These are phyloP conservation scores for Psilocybe cubensis DNA, from an alignment of 768 basidiomycete genomes.

Conservation along the genomic window DNA sequence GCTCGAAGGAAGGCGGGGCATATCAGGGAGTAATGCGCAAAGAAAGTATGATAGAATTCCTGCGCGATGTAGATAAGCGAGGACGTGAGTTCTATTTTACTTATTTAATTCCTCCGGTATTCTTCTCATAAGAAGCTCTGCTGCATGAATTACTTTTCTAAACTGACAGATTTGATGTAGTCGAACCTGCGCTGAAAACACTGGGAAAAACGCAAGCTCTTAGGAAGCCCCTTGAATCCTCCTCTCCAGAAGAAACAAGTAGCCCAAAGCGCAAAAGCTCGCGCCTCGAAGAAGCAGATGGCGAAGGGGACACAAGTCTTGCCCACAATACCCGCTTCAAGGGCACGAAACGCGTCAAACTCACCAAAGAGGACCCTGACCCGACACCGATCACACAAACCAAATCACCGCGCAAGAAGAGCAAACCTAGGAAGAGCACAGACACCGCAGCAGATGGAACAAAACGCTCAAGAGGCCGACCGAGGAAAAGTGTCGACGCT, in stretches of 20 bases:
- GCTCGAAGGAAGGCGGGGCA: slow-evolving; percentile 10
- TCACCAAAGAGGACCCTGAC: slow-evolving; percentile 12
- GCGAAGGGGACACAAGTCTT: slow-evolving; percentile 16
- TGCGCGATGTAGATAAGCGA: slow-evolving; percentile 22
- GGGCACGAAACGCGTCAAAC: slow-evolving; percentile 28
- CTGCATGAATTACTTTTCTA: neutral
- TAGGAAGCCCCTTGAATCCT: slow-evolving; percentile 1
- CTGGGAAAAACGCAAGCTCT: neutral
- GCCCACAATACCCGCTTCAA: slow-evolving; percentile 29
- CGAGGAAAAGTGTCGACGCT: slow-evolving; percentile 1
- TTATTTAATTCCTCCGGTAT: neutral
- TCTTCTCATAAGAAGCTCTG: neutral
- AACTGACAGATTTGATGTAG: slow-evolving; percentile 2
- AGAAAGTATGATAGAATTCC: slow-evolving; percentile 30
- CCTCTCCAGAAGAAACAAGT: slow-evolving; percentile 1
- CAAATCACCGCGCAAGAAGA: slow-evolving; percentile 7
- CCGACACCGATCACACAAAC: neutral
- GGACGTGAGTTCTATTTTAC: slow-evolving; percentile 21
- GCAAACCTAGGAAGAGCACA: slow-evolving; percentile 8
- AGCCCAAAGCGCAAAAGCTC: slow-evolving; percentile 8
- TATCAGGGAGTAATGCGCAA: slow-evolving; percentile 14
- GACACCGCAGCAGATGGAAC: neutral
- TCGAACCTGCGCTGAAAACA: slow-evolving; percentile 18
- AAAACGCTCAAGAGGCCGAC: slow-evolving; percentile 1
- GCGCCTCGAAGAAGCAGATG: slow-evolving; percentile 7